A percentile compares a stretch with the other conserved stretches of the same genome.
phyloP scores from a whole-genome alignment of 768 basidiomycete species.

The Lactifluus hygrophoroides region DNA sequence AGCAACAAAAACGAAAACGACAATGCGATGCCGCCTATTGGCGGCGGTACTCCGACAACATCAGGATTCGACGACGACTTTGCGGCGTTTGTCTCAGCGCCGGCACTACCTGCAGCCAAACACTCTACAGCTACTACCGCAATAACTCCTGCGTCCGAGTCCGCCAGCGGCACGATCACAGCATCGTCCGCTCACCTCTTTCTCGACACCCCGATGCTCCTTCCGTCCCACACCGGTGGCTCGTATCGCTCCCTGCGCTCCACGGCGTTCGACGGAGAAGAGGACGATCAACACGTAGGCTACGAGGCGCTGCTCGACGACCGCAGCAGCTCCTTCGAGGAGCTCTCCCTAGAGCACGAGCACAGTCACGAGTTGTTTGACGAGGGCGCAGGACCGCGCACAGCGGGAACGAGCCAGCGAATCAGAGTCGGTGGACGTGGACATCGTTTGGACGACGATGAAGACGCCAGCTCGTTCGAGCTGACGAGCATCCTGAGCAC shows the following conservation, averaged over 20 bases:
- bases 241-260: constrained; percentile 49
- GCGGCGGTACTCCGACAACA: not conserved
- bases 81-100: constrained; percentile 64
- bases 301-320: constrained; percentile 21
- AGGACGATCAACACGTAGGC: not conserved
- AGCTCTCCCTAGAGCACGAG: not conserved
- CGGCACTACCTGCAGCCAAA: not conserved
- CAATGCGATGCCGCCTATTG: not conserved
- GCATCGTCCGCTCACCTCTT: not conserved
- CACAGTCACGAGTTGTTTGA: not conserved
- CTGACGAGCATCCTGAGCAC: constrained; percentile 10
- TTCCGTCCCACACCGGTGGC: constrained; percentile 25
- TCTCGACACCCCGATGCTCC: constrained; percentile 18
- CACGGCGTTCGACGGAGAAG: constrained; percentile 44
- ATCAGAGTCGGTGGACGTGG: not conserved
- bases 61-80: constrained; percentile 73
- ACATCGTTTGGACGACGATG: not conserved
- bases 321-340: not conserved
- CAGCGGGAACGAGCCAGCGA: not conserved
- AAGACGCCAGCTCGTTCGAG: constrained; percentile 14
- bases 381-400: not conserved
- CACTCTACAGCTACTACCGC: not conserved
- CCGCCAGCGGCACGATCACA: not conserved
- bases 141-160: too few relatives aligned
- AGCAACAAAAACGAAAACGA: not conserved